phyloP scores from a whole-genome alignment of 208 protist species.

The Novymonas esmeraldas region DNA sequence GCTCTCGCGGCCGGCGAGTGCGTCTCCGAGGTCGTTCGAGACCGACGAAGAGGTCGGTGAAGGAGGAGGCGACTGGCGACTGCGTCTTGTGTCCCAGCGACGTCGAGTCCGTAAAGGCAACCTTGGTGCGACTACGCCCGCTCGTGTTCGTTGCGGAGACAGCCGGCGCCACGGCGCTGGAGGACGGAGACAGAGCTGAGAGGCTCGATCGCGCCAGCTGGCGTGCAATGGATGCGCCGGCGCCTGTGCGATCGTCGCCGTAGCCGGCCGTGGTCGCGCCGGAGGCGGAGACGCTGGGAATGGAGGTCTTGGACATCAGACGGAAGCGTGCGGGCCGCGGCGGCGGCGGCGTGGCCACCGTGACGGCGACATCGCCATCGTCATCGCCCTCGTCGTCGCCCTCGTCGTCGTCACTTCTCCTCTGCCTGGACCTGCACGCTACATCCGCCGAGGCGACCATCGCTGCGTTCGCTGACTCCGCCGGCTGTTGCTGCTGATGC shows the following conservation, averaged over 20 bases:
- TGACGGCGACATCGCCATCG: no score
- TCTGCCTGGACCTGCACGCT: not conserved
- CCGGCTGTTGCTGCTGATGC: not conserved
- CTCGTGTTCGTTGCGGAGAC: not conserved
- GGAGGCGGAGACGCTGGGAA: conserved; percentile 9
- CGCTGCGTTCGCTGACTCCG: no score
- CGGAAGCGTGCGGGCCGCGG: not conserved
- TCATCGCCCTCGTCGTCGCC: no score
- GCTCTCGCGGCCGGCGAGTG: not conserved
- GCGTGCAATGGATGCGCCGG: not conserved
- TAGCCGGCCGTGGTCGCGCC: not conserved
- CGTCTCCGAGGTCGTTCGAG: conserved; percentile 20
- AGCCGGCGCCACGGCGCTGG: not conserved
- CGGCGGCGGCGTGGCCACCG: no score
- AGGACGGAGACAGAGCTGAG: not conserved
- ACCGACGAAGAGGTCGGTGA: conserved; percentile 31
- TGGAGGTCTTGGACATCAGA: conserved; percentile 10
- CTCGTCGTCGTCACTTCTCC: not conserved
- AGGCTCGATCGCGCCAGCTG: not conserved
- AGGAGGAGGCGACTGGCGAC: not conserved
- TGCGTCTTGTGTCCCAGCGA: not conserved
- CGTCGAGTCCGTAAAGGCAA: not conserved
- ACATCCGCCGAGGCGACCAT: no score
- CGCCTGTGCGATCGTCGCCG: not conserved
- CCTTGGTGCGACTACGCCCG: not conserved